phyloP scores from a whole-genome alignment of 768 basidiomycete genomes.

The Pleurotus sapidus region DNA sequence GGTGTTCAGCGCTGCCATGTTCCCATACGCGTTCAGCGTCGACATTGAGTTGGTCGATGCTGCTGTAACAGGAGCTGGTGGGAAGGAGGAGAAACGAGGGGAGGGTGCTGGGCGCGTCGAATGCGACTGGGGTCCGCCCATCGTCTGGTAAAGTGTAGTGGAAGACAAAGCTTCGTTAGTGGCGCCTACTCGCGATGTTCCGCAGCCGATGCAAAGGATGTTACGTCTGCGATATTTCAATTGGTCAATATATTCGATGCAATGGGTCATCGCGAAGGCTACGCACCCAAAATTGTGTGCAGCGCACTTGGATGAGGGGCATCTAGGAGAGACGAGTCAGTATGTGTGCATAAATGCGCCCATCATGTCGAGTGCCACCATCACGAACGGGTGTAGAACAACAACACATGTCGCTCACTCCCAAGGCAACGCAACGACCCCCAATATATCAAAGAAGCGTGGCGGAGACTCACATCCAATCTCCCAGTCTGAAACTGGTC shows the following conservation, averaged over 20 bases:
- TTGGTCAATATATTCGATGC: constrained; percentile 18
- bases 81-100: constrained; percentile 26
- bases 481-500: constrained; percentile 63
- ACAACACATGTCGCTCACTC: too few species aligned
- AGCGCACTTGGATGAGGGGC: constrained; percentile 63
- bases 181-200: constrained; percentile 48
- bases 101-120: constrained; percentile 22
- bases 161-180: constrained; percentile 19
- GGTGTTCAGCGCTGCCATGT: too few species aligned
- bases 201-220: constrained; percentile 73
- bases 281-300: constrained; percentile 87
- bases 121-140: constrained; percentile 9
- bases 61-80: constrained; percentile 10
- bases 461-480: constrained; percentile 66
- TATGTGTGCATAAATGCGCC: too few species aligned
- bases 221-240: constrained; percentile 66
- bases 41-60: constrained; percentile 13
- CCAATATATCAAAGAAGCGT: not conserved
- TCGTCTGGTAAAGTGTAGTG: constrained; percentile 25
- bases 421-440: not conserved
- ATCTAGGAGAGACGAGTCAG: constrained; percentile 42
- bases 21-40: not conserved
- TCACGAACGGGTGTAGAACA: not conserved
- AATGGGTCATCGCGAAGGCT: constrained; percentile 3
- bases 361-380: not conserved